These are phyloP conservation scores for Paspalum vaginatum DNA, from an alignment of 176 grass and related monocot genomes.

Conservation along the genomic window DNA sequence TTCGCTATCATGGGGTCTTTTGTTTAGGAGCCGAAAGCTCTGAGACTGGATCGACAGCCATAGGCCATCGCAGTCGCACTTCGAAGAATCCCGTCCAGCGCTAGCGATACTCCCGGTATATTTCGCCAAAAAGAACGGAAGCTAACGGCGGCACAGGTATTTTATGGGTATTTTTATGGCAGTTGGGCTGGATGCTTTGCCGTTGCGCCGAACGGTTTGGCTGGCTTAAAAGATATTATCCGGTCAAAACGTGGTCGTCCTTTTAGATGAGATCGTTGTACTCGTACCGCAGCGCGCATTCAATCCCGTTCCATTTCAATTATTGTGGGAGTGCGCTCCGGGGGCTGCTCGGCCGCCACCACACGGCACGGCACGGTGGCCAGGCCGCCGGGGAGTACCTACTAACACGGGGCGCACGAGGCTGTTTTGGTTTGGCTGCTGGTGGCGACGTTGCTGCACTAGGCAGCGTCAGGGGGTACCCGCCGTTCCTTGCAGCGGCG, in stretches of 20 bases:
- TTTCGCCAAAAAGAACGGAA: neutral
- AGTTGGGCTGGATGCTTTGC: slow-evolving; percentile 19
- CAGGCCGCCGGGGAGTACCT: neutral
- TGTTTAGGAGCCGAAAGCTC: slow-evolving; percentile 16
- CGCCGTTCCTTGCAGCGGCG: neutral
- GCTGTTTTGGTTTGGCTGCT: neutral
- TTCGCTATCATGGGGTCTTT: neutral
- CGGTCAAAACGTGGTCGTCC: slow-evolving; percentile 32
- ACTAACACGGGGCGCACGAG: neutral
- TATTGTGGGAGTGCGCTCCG: neutral
- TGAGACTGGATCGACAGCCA: neutral
- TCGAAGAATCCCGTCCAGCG: neutral
- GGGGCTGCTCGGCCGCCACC: neutral
- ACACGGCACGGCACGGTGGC: neutral
- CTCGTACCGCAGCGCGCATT: neutral
- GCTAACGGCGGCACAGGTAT: neutral
- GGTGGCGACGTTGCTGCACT: slow-evolving; percentile 22
- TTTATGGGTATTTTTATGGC: neutral
- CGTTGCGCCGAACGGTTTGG: neutral
- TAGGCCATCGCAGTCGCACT: neutral
- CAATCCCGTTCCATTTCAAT: neutral
- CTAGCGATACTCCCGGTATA: neutral
- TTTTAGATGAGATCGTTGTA: neutral
- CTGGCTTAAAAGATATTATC: neutral
- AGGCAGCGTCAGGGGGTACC: neutral